phyloP scores from a whole-genome alignment of 1,139 yeast genomes.

The Blastobotrys arbuscula region DNA sequence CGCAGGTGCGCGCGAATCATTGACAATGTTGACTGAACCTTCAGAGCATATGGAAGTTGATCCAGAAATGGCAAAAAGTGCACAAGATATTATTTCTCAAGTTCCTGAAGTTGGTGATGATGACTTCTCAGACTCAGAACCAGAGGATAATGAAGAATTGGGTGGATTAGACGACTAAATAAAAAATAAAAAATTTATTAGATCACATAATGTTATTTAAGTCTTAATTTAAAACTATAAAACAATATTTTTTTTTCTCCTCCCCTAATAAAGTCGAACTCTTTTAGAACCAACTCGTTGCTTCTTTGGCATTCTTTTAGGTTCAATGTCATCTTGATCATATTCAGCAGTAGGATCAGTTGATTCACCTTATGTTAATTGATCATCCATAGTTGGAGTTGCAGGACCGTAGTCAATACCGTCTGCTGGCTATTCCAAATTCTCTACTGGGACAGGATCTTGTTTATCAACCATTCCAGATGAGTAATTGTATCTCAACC shows the following conservation, averaged over 20 bases:
- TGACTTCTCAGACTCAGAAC: conserved; percentile 26
- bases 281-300: not conserved
- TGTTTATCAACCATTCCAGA: not conserved
- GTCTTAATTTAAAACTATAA: not conserved
- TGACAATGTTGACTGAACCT: conserved; percentile 22
- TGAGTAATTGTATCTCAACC: not conserved
- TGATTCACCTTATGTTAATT: not conserved
- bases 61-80: conserved; percentile 28
- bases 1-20: conserved; percentile 33
- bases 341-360: not conserved
- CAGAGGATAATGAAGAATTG: conserved; percentile 19
- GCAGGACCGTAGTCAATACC: not conserved
- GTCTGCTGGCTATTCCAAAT: not conserved
- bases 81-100: conserved; percentile 29
- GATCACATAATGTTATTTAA: not conserved
- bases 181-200: not conserved
- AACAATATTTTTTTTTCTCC: too few relatives aligned
- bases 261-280: not conserved
- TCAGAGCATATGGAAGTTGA: conserved; percentile 29
- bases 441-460: not conserved
- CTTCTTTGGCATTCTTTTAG: not conserved
- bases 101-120: conserved; percentile 34
- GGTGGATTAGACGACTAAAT: conserved; percentile 13
- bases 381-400: not conserved
- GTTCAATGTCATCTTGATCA: too few relatives aligned